Evolutionary conservation across 169 alveolate genomes (phyloP), one percentile per base, ranked within the genome.

Genomic region (Eimeria maxima): DNA sequence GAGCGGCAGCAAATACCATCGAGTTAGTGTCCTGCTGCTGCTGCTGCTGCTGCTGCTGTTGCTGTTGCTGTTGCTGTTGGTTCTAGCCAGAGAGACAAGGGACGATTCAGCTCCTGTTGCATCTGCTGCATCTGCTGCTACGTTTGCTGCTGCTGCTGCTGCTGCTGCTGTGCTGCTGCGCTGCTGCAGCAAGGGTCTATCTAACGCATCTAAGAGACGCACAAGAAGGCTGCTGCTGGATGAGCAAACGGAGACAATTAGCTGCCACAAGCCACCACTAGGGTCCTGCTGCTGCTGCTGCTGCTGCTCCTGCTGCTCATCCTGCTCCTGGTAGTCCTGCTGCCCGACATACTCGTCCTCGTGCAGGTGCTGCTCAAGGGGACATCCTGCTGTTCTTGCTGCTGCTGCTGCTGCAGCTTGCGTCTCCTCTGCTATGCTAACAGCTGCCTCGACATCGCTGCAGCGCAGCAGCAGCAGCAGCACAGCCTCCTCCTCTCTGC

Each of bases 391-490:
- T 53, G 60, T 53, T 53, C 18, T 13, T 53, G 60, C 13, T 53
- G 60, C 60, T 53, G 60, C 60, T 53, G 60, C 60, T 53, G 60
- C 60, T 53, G 60, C 60, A 8, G 60, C 60, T 53, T 73, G 84
- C 22, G 42, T 20, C 22, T 38, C 50, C 50, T 73, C 84, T 73
- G 84, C 84, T 5, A 73, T 50, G 6, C 14, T 10, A 6, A 73
- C 84, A n/a, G 84, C 84, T 20, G 84, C 84, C 29, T 73, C 84
- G 16, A 73, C 84, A 42, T 73, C 84, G 20, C 20, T 27, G 47
- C 84, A 73, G 50, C 42, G 84, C 84, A 73, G 84, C 84, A 73
- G 84, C 84, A 73, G 50, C 44, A 73, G 84, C 84, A 73, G 84
- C 84, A 73, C 44, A n/a, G 84, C 84, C 18, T 73, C 84, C 38